Evolutionary conservation across 2,329 filamentous ascomycete species (phyloP), one percentile per base, ranked within the genome.

Genomic region (Arachnomyces sp.): DNA sequence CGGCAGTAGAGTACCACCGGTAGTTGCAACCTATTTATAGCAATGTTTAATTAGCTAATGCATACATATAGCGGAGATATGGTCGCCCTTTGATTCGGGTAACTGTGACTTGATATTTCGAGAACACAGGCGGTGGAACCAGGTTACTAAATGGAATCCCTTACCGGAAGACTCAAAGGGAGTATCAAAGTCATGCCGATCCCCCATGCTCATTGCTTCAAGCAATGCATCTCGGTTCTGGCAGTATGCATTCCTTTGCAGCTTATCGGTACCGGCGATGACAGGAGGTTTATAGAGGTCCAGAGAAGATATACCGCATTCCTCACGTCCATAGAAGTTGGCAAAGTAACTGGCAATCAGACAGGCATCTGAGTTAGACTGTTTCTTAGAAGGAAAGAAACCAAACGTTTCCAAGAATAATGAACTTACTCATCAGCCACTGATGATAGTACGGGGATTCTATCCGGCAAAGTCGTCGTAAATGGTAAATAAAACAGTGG

Each of bases 151-250:
- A 15, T 18, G 29, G 34, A 9, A 14, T 15, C 9, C 39, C 53
- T 44, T 51, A 57, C 61, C 56, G 52, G 53, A 51, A n/a, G 63
- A 55, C 25, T 48, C 57, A 47, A 61, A 69, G 3, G 64, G 59
- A 11, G 56, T 55, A 42, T 66, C 62, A 42, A 63, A 65, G 8
- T 64, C 63, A 52, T 65, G 52, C 34, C 63, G 53, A 5, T 63
- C 62, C 25, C 66, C 67, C 33, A 56, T 53, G 44, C 63, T 67
- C 52, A 70, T 56, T 12, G 65, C 63, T 43, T 56, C 54, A 1
- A 69, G 52, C 7, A 70, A 54, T 3, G 49, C 51, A 30, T 53
- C 52, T 31, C 65, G 58, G 35, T 49, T 57, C 31, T 49, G 48
- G 44, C 63, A 67, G 49, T 54, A 65, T 8, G 42, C 39, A 31